phyloP scores from a whole-genome alignment of 331 rosid species.

The Spiraea crenata region DNA sequence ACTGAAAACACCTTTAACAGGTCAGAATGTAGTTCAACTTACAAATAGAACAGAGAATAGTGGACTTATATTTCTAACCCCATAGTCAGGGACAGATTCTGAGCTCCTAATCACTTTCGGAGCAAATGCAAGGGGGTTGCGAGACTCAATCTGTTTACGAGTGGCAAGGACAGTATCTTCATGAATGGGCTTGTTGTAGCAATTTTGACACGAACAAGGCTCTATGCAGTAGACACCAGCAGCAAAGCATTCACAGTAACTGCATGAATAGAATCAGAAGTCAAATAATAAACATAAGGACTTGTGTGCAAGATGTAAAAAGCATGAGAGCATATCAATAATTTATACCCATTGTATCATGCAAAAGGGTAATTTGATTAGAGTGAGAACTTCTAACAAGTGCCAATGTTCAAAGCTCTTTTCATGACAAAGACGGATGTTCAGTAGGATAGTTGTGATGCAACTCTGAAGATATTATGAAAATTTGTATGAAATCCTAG shows the following conservation, averaged over 20 bases:
- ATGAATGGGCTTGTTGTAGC: constrained; percentile 79
- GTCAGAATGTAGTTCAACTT: constrained; percentile 16
- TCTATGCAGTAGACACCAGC: constrained; percentile 89
- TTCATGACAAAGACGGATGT: not conserved
- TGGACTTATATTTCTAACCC: constrained; percentile 44
- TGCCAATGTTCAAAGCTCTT: not conserved
- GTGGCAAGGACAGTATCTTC: constrained; percentile 76
- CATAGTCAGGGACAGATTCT: constrained; percentile 58
- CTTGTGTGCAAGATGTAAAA: not conserved
- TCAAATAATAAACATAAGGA: not conserved
- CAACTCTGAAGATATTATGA: not conserved
- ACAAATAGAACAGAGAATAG: not conserved
- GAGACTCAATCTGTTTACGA: constrained; percentile 88
- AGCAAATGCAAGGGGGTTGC: constrained; percentile 96
- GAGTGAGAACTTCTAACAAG: not conserved
- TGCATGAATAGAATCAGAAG: constrained; percentile 26
- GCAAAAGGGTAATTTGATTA: not conserved
- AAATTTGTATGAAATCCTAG: not conserved
- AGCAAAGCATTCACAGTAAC: constrained; percentile 93
- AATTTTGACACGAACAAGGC: constrained; percentile 75
- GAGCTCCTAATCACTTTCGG: constrained; percentile 79
- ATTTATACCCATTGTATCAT: not conserved
- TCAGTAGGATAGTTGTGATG: not conserved
- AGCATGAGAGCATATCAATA: not conserved
- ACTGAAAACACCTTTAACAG: constrained; percentile 18